Percentiles rank a stretch among this genome's conserved stretches.
phyloP scores from a whole-genome alignment of 805 yeast genomes.

The Tetrapisispora iriomotensis region DNA sequence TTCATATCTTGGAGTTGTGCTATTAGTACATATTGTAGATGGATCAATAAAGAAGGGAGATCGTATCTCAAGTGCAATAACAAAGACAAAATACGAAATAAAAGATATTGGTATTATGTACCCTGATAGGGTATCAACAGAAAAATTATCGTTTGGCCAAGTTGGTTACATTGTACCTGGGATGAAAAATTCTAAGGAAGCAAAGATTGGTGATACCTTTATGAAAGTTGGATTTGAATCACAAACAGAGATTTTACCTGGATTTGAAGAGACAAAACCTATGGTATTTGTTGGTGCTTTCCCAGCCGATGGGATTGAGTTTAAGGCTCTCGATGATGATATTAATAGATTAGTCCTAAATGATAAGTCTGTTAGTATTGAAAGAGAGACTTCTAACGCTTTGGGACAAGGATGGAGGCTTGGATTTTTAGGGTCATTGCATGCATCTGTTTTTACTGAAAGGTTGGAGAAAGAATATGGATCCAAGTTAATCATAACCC shows the following conservation, averaged over 20 bases:
- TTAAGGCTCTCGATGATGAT: constrained; percentile 80
- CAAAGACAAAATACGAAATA: constrained; percentile 68
- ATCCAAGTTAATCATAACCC: constrained; percentile 80
- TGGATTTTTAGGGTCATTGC: constrained; percentile 89
- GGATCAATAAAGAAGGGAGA: constrained; percentile 69
- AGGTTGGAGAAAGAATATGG: constrained; percentile 91
- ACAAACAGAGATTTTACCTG: constrained; percentile 74
- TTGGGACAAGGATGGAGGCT: constrained; percentile 96
- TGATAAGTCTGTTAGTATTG: constrained; percentile 83
- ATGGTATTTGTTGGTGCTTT: constrained; percentile 98
- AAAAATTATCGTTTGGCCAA: constrained; percentile 71
- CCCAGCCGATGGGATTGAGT: constrained; percentile 91
- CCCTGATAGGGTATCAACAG: constrained; percentile 70
- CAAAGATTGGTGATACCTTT: constrained; percentile 85
- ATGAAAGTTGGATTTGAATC: constrained; percentile 44
- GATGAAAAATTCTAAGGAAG: constrained; percentile 79
- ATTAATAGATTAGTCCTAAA: constrained; percentile 80
- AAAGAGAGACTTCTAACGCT: constrained; percentile 86
- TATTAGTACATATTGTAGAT: constrained; percentile 76
- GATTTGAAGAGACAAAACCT: constrained; percentile 94
- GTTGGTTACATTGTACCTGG: constrained; percentile 94
- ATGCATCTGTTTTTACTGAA: constrained; percentile 90
- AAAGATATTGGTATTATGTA: constrained; percentile 94
- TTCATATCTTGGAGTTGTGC: constrained; percentile 80
- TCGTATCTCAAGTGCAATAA: constrained; percentile 67